These are phyloP conservation scores for Moesziomyces aphidis DNA, from an alignment of 1,284 basidiomycete genomes.

Conservation along the genomic window DNA sequence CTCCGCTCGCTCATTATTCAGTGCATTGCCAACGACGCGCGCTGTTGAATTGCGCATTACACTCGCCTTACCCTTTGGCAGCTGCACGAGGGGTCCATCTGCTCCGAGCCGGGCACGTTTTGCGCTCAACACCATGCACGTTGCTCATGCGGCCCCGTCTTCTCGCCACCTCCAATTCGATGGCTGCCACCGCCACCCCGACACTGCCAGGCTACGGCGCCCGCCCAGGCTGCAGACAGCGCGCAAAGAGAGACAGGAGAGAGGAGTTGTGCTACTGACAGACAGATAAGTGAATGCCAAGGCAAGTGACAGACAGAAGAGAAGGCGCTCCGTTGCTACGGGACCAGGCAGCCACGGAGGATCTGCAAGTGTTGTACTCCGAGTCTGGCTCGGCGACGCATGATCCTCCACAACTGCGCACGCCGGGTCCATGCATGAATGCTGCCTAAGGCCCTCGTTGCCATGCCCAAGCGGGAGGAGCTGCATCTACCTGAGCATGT, in stretches of 20 bases:
- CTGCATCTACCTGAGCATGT: slow-evolving; percentile 12
- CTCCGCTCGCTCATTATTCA: neutral
- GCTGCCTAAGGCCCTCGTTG: neutral
- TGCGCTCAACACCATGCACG: slow-evolving; percentile 18
- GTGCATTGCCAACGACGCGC: neutral
- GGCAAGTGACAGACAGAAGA: no score
- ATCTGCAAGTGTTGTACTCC: slow-evolving; percentile 8
- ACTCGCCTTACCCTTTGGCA: neutral
- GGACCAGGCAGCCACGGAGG: neutral
- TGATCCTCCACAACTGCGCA: slow-evolving; percentile 3
- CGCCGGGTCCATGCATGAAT: slow-evolving; percentile 1
- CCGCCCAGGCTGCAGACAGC: no score
- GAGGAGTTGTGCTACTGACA: no score
- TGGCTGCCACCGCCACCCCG: no score
- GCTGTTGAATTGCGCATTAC: neutral
- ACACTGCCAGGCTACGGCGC: no score
- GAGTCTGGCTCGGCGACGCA: slow-evolving; percentile 3
- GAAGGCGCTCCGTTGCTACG: neutral
- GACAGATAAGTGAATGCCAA: no score
- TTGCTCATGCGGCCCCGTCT: slow-evolving; percentile 4
- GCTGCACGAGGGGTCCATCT: slow-evolving; percentile 24
- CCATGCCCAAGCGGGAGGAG: neutral
- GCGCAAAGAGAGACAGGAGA: no score
- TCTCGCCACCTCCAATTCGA: neutral
- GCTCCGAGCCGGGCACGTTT: slow-evolving; percentile 30